These are phyloP conservation scores for Prinsepia uniflora DNA, from an alignment of 306 rosid species.

Conservation along the genomic window DNA sequence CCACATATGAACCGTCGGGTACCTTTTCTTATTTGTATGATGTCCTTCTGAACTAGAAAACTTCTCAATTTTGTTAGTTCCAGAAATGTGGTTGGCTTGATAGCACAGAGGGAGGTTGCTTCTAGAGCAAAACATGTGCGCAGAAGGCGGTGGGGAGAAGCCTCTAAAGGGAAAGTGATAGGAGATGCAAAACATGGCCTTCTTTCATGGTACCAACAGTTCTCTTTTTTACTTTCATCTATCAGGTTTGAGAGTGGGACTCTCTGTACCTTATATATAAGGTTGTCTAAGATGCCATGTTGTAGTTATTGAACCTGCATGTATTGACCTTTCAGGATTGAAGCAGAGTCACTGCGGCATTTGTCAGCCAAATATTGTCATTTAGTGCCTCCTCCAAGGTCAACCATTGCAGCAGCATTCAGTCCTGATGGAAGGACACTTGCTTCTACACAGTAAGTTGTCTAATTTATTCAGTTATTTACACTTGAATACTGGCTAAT, in stretches of 20 bases:
- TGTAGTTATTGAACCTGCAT: background rate
- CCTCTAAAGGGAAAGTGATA: slow-evolving; percentile 23
- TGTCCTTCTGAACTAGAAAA: background rate
- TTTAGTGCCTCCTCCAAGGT: slow-evolving; percentile 83
- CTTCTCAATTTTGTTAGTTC: slow-evolving; percentile 17
- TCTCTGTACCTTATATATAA: background rate
- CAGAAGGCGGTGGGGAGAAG: slow-evolving; percentile 37
- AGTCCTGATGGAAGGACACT: slow-evolving; percentile 86
- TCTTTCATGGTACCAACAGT: slow-evolving; percentile 42
- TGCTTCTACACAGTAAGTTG: slow-evolving; percentile 90
- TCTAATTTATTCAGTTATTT: background rate
- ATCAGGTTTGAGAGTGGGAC: background rate
- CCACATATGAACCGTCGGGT: background rate
- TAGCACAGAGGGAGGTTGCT: slow-evolving; percentile 44
- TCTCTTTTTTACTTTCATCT: background rate
- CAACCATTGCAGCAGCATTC: slow-evolving; percentile 97
- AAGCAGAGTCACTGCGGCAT: slow-evolving; percentile 66
- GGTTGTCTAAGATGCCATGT: background rate
- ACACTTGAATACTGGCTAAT: background rate
- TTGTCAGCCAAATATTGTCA: slow-evolving; percentile 87
- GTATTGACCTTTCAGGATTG: slow-evolving; percentile 34
- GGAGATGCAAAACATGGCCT: slow-evolving; percentile 46
- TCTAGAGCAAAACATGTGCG: slow-evolving; percentile 41
- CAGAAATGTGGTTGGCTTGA: slow-evolving; percentile 41
- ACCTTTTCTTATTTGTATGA: background rate